A percentile compares a stretch with the other conserved stretches of the same genome.
These are phyloP conservation scores for Pichia sp. DNA, from an alignment of 1,139 yeast species.

Conservation along the genomic window DNA sequence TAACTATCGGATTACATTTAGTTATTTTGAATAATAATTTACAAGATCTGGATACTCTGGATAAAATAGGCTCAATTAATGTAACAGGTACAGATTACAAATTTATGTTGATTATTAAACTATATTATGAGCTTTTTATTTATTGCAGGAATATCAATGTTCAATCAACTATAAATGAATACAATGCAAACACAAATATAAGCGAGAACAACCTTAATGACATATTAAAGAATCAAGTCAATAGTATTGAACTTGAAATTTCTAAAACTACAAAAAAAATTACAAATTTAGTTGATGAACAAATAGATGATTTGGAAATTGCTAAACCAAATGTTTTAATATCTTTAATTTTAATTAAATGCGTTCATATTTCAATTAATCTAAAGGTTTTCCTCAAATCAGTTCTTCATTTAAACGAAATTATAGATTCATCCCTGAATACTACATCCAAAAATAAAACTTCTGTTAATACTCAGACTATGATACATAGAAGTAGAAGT, in stretches of 20 bases:
- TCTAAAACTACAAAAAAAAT: slow-evolving; percentile 39
- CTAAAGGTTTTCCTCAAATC: slow-evolving; percentile 18
- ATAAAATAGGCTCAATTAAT: slow-evolving; percentile 23
- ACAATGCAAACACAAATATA: not conserved
- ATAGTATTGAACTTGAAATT: slow-evolving; percentile 44
- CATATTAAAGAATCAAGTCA: slow-evolving; percentile 25
- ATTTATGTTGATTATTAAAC: slow-evolving; percentile 22
- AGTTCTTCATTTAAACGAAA: slow-evolving; percentile 18
- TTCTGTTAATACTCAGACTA: not conserved
- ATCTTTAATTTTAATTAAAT: slow-evolving; percentile 22
- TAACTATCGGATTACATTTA: slow-evolving; percentile 26
- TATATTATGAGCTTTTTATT: slow-evolving; percentile 20
- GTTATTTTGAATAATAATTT: slow-evolving; percentile 21
- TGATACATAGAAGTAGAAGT: no score
- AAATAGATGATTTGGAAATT: slow-evolving; percentile 32
- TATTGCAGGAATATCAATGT: slow-evolving; percentile 18
- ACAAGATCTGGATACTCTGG: slow-evolving; percentile 15
- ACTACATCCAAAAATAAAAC: not conserved
- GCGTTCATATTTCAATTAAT: slow-evolving; percentile 20
- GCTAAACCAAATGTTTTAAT: slow-evolving; percentile 24
- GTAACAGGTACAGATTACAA: slow-evolving; percentile 21
- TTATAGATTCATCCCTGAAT: not conserved
- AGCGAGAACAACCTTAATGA: slow-evolving; percentile 1
- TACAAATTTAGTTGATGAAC: slow-evolving; percentile 31
- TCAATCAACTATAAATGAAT: not conserved